phyloP scores from a whole-genome alignment of 345 rosid genomes.

The Angophora floribunda region DNA sequence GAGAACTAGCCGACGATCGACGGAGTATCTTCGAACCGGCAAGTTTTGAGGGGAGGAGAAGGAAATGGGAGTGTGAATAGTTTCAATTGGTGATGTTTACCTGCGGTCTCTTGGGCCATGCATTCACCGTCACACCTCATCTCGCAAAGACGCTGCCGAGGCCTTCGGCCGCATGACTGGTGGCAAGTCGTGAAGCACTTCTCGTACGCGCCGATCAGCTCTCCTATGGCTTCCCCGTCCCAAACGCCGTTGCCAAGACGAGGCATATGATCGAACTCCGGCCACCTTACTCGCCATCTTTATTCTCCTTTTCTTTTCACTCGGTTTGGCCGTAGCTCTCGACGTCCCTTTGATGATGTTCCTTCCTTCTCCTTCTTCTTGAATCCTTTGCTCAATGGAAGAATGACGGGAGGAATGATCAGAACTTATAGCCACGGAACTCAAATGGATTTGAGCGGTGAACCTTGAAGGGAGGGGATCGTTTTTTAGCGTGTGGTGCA shows the following conservation, averaged over 20 bases:
- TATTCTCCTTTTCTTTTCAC: background rate
- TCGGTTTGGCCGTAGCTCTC: background rate
- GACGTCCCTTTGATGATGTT: background rate
- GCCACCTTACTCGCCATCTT: slow-evolving; percentile 14
- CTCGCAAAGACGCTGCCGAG: slow-evolving; percentile 5
- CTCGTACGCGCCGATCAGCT: background rate
- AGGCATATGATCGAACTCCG: slow-evolving; percentile 6
- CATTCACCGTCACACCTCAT: slow-evolving; percentile 29
- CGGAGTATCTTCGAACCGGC: background rate
- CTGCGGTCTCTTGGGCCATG: background rate
- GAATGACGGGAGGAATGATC: background rate
- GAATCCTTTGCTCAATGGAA: background rate
- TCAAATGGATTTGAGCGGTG: background rate
- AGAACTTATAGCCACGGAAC: background rate
- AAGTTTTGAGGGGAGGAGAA: background rate
- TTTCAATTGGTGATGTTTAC: background rate
- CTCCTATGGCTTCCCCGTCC: background rate
- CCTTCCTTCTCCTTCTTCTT: background rate
- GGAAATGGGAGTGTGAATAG: background rate
- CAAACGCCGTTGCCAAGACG: slow-evolving; percentile 4
- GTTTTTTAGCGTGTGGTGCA: background rate
- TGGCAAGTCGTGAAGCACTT: slow-evolving; percentile 3
- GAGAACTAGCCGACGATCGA: background rate
- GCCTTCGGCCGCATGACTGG: background rate
- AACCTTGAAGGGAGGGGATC: background rate